phyloP scores from a whole-genome alignment of 805 yeast genomes.

The Dipodascus geniculatus region DNA sequence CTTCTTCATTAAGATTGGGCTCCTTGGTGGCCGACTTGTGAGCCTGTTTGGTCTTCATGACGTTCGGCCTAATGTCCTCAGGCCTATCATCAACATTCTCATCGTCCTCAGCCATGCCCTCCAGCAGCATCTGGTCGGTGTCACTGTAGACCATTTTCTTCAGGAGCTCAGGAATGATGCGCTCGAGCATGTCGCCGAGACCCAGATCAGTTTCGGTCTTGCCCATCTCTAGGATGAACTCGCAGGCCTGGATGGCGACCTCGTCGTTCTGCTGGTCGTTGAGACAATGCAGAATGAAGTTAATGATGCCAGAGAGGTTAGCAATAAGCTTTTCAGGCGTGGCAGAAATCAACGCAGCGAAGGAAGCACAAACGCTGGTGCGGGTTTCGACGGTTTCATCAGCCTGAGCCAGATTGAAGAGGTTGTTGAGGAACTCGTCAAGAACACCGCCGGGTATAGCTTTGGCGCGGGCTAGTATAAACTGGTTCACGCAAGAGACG shows the following conservation, averaged over 20 bases:
- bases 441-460: constrained; percentile 55
- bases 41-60: constrained; percentile 50
- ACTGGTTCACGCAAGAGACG: constrained; percentile 64
- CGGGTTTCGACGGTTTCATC: constrained; percentile 50
- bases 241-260: constrained; percentile 87
- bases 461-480: constrained; percentile 57
- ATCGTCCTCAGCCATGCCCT: constrained; percentile 62
- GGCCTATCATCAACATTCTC: constrained; percentile 68
- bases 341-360: constrained; percentile 56
- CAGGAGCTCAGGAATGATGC: constrained; percentile 69
- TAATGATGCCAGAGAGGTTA: constrained; percentile 79
- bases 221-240: constrained; percentile 68
- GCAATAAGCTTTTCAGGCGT: constrained; percentile 73
- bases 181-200: constrained; percentile 46
- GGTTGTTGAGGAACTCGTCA: constrained; percentile 39
- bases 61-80: constrained; percentile 78
- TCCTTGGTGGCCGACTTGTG: constrained; percentile 8
- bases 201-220: constrained; percentile 42
- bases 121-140: constrained; percentile 57
- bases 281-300: constrained; percentile 68
- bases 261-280: constrained; percentile 31
- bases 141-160: constrained; percentile 85
- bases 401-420: constrained; percentile 54
- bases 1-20: constrained; percentile 24
- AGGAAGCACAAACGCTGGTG: constrained; percentile 66